Percentiles rank a stretch among this genome's conserved stretches.
Evolutionary conservation across 2,329 filamentous ascomycete genomes (phyloP).

Genomic region (Cladosporium sp.): DNA sequence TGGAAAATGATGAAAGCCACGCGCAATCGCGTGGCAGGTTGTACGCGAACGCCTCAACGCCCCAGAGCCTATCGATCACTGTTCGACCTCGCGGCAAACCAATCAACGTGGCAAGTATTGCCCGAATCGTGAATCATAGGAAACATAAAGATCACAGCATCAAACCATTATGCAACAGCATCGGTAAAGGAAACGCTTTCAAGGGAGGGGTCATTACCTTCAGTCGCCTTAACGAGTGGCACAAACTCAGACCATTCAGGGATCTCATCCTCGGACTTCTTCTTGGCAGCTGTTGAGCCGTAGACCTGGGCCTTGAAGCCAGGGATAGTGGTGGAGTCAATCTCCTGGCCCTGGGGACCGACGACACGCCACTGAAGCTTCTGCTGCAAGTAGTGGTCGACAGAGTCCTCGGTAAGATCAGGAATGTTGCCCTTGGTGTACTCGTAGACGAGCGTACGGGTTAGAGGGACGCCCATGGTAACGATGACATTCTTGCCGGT

Average conservation of each 20-base stretch:
- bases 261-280: conserved; percentile 34
- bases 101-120: background rate
- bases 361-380: conserved; percentile 41
- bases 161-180: conserved; percentile 9
- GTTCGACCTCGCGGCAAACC: background rate
- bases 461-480: conserved; percentile 50
- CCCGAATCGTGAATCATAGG: conserved; percentile 2
- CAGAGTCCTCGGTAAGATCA: conserved; percentile 32
- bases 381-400: conserved; percentile 35
- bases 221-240: conserved; percentile 17
- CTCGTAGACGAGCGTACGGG: conserved; percentile 42
- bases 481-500: conserved; percentile 32
- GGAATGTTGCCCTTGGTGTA: conserved; percentile 32
- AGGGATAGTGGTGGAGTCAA: conserved; percentile 37
- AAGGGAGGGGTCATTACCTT: conserved; percentile 15
- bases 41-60: conserved; percentile 14
- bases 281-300: conserved; percentile 40
- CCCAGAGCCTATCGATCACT: background rate
- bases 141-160: background rate
- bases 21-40: conserved; percentile 2
- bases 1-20: conserved; percentile 4
- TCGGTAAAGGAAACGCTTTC: conserved; percentile 2
- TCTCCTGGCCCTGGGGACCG: conserved; percentile 36
- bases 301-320: conserved; percentile 45
- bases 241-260: conserved; percentile 37